phyloP scores from a whole-genome alignment of 139 green algal species.

The Eudorina sp. region DNA sequence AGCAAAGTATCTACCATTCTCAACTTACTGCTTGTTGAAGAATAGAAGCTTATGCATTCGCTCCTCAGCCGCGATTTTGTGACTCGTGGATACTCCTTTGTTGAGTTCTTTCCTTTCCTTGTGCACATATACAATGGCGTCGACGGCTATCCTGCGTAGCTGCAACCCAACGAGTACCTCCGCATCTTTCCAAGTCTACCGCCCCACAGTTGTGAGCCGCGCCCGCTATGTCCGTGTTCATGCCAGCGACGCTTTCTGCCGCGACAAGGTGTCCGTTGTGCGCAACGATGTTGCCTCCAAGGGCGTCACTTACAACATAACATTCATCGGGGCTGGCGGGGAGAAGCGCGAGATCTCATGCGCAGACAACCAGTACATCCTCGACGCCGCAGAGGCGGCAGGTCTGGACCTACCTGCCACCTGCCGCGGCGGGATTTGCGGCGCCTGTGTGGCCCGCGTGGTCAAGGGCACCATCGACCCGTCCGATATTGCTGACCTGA shows the following conservation, averaged over 20 bases:
- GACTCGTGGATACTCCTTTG: too few species aligned
- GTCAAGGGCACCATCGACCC: conserved; percentile 80
- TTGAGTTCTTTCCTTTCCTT: too few species aligned
- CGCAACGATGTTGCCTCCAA: conserved; percentile 51
- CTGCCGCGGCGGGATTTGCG: conserved; percentile 87
- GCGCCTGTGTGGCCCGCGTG: conserved; percentile 88
- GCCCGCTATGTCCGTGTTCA: conserved; percentile 27
- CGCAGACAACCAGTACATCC: conserved; percentile 89
- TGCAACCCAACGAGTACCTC: conserved; percentile 17
- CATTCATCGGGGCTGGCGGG: conserved; percentile 77
- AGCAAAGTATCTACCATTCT: too few species aligned
- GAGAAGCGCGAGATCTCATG: conserved; percentile 65
- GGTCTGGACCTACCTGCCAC: conserved; percentile 94
- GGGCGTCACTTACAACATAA: conserved; percentile 68
- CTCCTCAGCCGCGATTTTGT: too few species aligned
- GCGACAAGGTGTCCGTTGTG: conserved; percentile 74
- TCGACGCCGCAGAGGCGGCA: conserved; percentile 85
- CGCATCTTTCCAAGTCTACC: background rate
- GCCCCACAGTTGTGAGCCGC: background rate
- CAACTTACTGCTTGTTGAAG: too few species aligned
- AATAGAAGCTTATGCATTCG: too few species aligned
- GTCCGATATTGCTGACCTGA: conserved; percentile 90
- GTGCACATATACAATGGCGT: conserved; percentile 1
- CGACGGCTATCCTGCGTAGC: conserved; percentile 12
- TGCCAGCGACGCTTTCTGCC: conserved; percentile 74